A percentile compares a stretch with the other conserved stretches of the same genome.
phyloP scores from a whole-genome alignment of 495 filamentous ascomycete genomes.

The Astrocystis sublimbata region DNA sequence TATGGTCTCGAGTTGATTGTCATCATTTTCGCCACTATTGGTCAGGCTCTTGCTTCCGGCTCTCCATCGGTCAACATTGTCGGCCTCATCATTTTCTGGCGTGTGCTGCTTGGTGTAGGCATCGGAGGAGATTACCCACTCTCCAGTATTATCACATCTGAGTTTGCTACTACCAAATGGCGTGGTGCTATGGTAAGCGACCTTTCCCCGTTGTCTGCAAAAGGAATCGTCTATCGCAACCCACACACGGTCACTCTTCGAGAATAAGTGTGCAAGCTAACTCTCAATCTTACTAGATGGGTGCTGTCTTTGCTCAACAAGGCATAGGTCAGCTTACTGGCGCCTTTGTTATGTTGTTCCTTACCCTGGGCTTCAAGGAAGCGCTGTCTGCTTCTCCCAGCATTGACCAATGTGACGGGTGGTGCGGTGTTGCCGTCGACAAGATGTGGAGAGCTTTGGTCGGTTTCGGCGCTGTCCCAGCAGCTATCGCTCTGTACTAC shows the following conservation, averaged over 20 bases:
- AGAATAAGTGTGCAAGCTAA: no score
- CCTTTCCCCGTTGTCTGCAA: not conserved
- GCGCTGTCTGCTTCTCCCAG: constrained; percentile 55
- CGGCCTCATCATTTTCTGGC: constrained; percentile 86
- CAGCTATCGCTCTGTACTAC: constrained; percentile 74
- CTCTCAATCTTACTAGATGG: constrained; percentile 50
- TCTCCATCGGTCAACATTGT: constrained; percentile 71
- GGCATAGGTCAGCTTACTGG: constrained; percentile 74
- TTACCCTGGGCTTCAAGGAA: constrained; percentile 71
- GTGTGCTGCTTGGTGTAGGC: constrained; percentile 79
- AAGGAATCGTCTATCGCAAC: no score
- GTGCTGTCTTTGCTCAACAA: constrained; percentile 83
- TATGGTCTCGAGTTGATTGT: constrained; percentile 87
- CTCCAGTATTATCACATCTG: constrained; percentile 79
- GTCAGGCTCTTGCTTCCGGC: constrained; percentile 67
- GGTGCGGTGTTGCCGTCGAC: constrained; percentile 70
- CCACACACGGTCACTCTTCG: no score
- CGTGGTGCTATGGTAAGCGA: constrained; percentile 22
- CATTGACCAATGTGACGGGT: constrained; percentile 58
- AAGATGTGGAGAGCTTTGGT: constrained; percentile 85
- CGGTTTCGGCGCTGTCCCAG: constrained; percentile 79
- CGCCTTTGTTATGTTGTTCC: constrained; percentile 69
- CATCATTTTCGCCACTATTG: constrained; percentile 83
- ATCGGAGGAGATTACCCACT: constrained; percentile 89
- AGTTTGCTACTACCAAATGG: constrained; percentile 47